Evolutionary conservation across 441 rosid species (phyloP), one percentile per base, ranked within the genome.

Genomic region (Geranium incanum): DNA sequence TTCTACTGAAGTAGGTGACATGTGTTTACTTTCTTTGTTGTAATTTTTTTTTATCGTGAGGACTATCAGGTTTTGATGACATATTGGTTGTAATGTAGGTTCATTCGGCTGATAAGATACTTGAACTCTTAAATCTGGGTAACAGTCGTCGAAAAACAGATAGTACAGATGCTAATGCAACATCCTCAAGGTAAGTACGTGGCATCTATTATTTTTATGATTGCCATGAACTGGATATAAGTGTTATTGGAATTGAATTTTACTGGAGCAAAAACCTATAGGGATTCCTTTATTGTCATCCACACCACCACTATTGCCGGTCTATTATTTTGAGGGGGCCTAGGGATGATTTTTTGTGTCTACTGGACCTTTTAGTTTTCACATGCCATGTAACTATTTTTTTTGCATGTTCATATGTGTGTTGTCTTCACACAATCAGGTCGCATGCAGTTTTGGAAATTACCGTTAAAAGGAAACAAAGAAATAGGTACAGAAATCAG

Each of bases 361-460:
- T 59, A 59, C 33, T 59, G 65, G 65, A 59, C 21, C 59, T 16
- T 16, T 39, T 6, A 18, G 38, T 6, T 66, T 66, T 13, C 8
- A 1, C 59, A 63, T 50, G 21, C 13, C 13, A 23, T 33, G 12
- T 23, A 36, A 67, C 75, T 69, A 45, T 37, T 2, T 28, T 28
- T 68, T 60, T 62, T 36, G 18, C 65, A 11, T 66, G 59, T 68
- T 69, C 68, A 70, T 68, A 65, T 72, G 68, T 66, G 52, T 64
- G 41, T 68, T 74, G 45, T 74, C 59, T 78, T 72, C 65, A 36
- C 71, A 66, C 38, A 67, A 77, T 71, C 81, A 93, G 98, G 75
- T 93, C 98, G 59, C 98, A 93, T 74, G 96, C 96, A 19, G 93
- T 93, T 74, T 75, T 93, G 77, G 98, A 87, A 89, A 91, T 93